Evolutionary conservation across 2,329 filamentous ascomycete species (phyloP), one percentile per base, ranked within the genome.

Genomic region (Ascochyta pisi): DNA sequence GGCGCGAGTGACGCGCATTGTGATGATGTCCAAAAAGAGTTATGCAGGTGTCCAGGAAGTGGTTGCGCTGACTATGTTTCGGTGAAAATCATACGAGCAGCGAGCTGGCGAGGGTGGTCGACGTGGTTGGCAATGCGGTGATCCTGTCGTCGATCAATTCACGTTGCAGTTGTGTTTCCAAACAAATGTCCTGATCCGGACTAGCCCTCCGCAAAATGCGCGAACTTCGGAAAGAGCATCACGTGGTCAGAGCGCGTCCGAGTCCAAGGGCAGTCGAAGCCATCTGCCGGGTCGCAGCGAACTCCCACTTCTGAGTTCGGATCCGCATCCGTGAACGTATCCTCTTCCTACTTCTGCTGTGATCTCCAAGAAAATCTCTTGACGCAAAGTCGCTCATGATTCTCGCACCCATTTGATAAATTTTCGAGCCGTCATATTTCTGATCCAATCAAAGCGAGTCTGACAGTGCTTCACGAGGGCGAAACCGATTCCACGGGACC

Each of bases 1-100:
- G 33, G 78, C 76, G 55, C 79, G 76, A 50, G 78, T 81, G 58
- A 80, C 69, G 70, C 78, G 78, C 73, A 76, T 76, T 34, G 57
- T 66, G 40, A 43, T 58, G 50, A 16, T 34, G 12, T 41, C 43
- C 31, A 35, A 41, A 33, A 42, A 54, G n/a, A 34, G 19, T 4
- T 31, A 31, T n/a, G 26, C 37, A 47, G 40, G 13, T 39, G 26
- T 40, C 24, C 9, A 10, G 24, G 12, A 38, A 19, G 37, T 48
- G 19, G 27, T 46, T 37, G 31, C 41, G 39, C 24, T 48, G 53
- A 45, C 23, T 54, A 57, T 62, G 56, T 49, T 50, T 40, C 49
- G 51, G 43, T 45, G 27, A 37, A 53, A 66, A 53, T 50, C 65
- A 68, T 69, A 41, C 23, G 41, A 41, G 46, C 23, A 55, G 54